A percentile compares a stretch with the other conserved stretches of the same genome.
Conservation (phyloP, 805 yeast species). For the Henningerozyma blattae region DNA sequence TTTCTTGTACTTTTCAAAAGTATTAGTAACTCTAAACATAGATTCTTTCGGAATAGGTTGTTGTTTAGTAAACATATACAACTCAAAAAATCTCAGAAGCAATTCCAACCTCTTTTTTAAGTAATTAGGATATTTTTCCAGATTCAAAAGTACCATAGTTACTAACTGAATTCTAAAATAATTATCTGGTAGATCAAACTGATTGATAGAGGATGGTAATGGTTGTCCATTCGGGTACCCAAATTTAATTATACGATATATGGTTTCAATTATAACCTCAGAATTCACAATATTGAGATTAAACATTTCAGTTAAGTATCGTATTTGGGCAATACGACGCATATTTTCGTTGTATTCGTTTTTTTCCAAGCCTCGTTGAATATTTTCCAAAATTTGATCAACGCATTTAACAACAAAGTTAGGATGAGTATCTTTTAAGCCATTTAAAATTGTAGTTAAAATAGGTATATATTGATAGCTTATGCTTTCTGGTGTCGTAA, state of each 20-base stretch:
- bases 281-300: slow-evolving; percentile 36
- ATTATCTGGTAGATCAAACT: slow-evolving; percentile 52
- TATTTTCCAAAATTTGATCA: slow-evolving; percentile 55
- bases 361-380: slow-evolving; percentile 52
- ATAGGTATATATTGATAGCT: slow-evolving; percentile 41
- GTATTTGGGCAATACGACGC: slow-evolving; percentile 46
- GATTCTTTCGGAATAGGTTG: slow-evolving; percentile 54
- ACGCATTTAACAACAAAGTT: slow-evolving; percentile 35
- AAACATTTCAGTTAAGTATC: slow-evolving; percentile 46
- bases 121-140: slow-evolving; percentile 11
- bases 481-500: slow-evolving; percentile 49
- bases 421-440: slow-evolving; percentile 25
- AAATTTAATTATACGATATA: slow-evolving; percentile 45
- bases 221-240: slow-evolving; percentile 60
- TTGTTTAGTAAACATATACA: slow-evolving; percentile 49
- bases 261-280: slow-evolving; percentile 35
- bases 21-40: slow-evolving; percentile 38
- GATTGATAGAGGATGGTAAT: slow-evolving; percentile 26
- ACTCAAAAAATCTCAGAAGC: slow-evolving; percentile 55
- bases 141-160: slow-evolving; percentile 29
- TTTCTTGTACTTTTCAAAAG: slow-evolving; percentile 22
- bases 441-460: slow-evolving; percentile 37
- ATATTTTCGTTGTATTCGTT: slow-evolving; percentile 50
- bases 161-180: slow-evolving; percentile 60
- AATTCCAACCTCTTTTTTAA: slow-evolving; percentile 21